phyloP scores from a whole-genome alignment of 208 protist species.

The Trypanosoma grayi region DNA sequence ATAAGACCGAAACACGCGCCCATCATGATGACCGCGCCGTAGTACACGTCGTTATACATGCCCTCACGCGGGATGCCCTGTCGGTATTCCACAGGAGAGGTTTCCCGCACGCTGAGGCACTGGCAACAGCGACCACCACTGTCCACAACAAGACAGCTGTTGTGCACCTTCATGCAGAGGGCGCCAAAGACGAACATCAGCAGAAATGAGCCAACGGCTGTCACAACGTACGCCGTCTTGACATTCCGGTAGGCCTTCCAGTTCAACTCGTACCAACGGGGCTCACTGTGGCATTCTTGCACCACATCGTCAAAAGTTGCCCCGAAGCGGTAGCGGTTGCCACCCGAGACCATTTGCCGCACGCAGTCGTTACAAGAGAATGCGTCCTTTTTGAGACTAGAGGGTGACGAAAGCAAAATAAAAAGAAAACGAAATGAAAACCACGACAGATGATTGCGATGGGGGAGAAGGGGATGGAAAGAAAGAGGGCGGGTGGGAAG shows the following conservation, averaged over 20 bases:
- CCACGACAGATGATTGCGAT: too few relatives aligned
- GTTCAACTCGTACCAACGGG: conserved; percentile 4
- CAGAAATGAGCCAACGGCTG: conserved; percentile 1
- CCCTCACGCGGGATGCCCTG: background rate
- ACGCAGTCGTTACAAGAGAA: too few relatives aligned
- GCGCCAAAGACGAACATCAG: conserved; percentile 12
- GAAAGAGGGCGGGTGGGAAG: background rate
- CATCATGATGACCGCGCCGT: conserved; percentile 14
- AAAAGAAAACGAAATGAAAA: too few relatives aligned
- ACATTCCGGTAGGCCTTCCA: conserved; percentile 1
- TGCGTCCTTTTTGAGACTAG: too few relatives aligned
- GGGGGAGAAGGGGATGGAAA: background rate
- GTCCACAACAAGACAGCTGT: conserved; percentile 8
- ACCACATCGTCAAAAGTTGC: conserved; percentile 3
- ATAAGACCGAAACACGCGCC: conserved; percentile 7
- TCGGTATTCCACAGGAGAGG: too few relatives aligned
- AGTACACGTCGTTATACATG: conserved; percentile 13
- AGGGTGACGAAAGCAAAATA: too few relatives aligned
- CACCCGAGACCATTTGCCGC: conserved; percentile 1
- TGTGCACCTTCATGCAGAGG: background rate
- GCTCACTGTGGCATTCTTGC: background rate
- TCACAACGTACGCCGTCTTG: conserved; percentile 9
- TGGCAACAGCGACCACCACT: conserved; percentile 7
- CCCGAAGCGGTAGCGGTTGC: background rate
- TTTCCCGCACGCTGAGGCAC: too few relatives aligned